These are phyloP conservation scores for Erodium texanum DNA, from an alignment of 441 rosid genomes.

Conservation along the genomic window DNA sequence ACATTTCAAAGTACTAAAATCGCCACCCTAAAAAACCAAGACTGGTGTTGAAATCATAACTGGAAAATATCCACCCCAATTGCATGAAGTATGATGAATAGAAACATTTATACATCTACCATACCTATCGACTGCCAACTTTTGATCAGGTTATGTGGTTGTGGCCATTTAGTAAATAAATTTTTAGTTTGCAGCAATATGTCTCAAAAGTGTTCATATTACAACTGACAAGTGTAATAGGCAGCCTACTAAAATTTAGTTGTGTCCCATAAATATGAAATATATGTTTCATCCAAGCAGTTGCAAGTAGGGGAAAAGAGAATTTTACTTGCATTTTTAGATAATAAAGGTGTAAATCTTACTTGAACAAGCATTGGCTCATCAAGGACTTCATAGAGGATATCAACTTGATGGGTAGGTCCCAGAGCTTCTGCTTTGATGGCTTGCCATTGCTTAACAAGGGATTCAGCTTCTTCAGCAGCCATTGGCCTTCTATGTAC, in stretches of 20 bases:
- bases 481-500: slow-evolving; percentile 54
- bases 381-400: slow-evolving; percentile 69
- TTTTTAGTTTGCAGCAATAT: background rate
- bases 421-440: slow-evolving; percentile 90
- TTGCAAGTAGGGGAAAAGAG: background rate
- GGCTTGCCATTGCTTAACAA: slow-evolving; percentile 83
- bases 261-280: background rate
- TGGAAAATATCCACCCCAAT: background rate
- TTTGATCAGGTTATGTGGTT: background rate
- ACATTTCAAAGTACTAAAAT: background rate
- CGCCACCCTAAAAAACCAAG: background rate
- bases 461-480: slow-evolving; percentile 75
- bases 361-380: slow-evolving; percentile 90
- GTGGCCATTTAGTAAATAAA: too few species aligned
- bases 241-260: background rate
- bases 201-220: background rate
- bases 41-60: background rate
- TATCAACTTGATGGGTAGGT: slow-evolving; percentile 48
- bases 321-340: background rate
- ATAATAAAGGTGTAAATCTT: slow-evolving; percentile 11
- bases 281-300: background rate
- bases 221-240: background rate
- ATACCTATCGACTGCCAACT: background rate
- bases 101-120: background rate
- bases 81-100: background rate